A percentile compares a stretch with the other conserved stretches of the same genome.
Evolutionary conservation across 257 asterid genomes (phyloP).

Genomic region (Jacaranda copaia): DNA sequence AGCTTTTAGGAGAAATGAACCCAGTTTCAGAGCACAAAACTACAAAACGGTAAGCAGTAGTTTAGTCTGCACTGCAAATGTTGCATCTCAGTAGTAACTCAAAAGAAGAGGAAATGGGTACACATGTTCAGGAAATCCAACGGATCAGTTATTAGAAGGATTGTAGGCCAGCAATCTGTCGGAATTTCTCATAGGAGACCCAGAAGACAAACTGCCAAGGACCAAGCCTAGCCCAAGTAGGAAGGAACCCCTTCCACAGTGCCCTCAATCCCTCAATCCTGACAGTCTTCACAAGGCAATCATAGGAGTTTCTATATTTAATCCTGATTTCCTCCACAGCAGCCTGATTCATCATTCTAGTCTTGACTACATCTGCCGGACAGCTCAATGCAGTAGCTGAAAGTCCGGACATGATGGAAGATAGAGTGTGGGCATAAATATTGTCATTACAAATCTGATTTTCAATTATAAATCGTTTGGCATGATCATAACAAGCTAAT

Average conservation of each 20-base stretch:
- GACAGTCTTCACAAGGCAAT: slow-evolving; percentile 76
- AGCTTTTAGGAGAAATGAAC: neutral
- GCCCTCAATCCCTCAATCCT: slow-evolving; percentile 81
- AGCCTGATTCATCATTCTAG: slow-evolving; percentile 82
- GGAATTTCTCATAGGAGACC: slow-evolving; percentile 81
- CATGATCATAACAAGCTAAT: slow-evolving; percentile 86
- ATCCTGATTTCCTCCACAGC: slow-evolving; percentile 35
- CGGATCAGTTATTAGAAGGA: slow-evolving; percentile 54
- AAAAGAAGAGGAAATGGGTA: neutral
- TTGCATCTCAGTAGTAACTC: slow-evolving; percentile 10
- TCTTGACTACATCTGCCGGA: slow-evolving; percentile 90
- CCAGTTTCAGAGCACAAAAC: slow-evolving; percentile 18
- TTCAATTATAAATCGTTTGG: slow-evolving; percentile 62
- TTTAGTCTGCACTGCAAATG: neutral
- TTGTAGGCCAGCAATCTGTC: slow-evolving; percentile 69
- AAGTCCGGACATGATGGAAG: slow-evolving; percentile 82
- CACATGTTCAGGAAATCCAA: slow-evolving; percentile 7
- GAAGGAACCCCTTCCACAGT: slow-evolving; percentile 87
- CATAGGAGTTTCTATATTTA: slow-evolving; percentile 63
- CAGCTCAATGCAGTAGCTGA: slow-evolving; percentile 82
- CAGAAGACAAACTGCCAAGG: slow-evolving; percentile 98
- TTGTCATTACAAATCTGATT: slow-evolving; percentile 68
- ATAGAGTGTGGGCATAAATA: slow-evolving; percentile 77
- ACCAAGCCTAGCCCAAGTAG: slow-evolving; percentile 97
- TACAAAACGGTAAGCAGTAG: too few relatives aligned